Conservation (phyloP, 805 yeast genomes). For the Saccharomyces paradoxus region DNA sequence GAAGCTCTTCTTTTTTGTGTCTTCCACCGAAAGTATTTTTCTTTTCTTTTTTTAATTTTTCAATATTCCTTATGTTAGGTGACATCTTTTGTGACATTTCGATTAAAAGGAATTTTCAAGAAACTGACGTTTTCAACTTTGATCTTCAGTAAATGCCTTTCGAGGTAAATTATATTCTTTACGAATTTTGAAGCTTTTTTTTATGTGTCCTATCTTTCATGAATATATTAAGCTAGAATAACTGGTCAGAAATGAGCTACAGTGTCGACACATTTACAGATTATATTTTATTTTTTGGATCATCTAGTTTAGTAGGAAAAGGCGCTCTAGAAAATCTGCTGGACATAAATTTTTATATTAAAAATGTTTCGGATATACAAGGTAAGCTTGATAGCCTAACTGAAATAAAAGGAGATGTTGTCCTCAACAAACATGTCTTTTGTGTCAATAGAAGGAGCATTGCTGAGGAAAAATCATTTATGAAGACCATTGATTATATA, state of each 20-base stretch:
- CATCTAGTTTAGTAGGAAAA: constrained; percentile 19
- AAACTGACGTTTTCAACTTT: not conserved
- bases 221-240: not conserved
- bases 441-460: constrained; percentile 6
- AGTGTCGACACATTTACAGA: constrained; percentile 4
- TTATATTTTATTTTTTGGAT: constrained; percentile 15
- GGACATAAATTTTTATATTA: constrained; percentile 7
- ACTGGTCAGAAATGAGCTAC: not conserved
- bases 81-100: not conserved
- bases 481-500: not conserved
- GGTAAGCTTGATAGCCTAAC: not conserved
- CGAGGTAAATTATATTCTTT: too few relatives aligned
- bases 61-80: too few relatives aligned
- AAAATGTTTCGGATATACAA: not conserved
- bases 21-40: not conserved
- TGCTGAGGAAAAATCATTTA: not conserved
- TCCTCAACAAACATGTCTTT: constrained; percentile 4
- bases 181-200: too few relatives aligned
- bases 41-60: not conserved
- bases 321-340: constrained; percentile 9
- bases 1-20: not conserved
- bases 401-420: constrained; percentile 1
- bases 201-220: too few relatives aligned
- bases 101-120: not conserved
- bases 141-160: not conserved